Evolutionary conservation across 192 early-diverging fungal genomes (phyloP).

Genomic region (Rhizophagus prolifer): DNA sequence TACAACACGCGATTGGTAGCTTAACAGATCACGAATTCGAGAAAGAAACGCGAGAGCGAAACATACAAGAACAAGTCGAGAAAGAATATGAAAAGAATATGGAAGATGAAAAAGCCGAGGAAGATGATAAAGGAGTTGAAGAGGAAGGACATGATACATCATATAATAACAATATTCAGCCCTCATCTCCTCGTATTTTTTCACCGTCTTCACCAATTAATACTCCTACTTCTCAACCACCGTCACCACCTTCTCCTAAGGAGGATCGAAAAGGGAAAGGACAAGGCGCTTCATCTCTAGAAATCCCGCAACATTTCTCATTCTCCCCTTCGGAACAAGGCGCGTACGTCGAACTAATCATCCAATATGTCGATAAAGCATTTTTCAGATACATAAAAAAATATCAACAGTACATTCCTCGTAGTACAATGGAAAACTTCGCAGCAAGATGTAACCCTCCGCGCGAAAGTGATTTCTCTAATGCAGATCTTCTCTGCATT

Average conservation of each 20-base stretch:
- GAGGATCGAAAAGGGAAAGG: not conserved
- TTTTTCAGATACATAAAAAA: constrained; percentile 5
- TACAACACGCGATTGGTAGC: constrained; percentile 3
- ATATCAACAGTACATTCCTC: constrained; percentile 18
- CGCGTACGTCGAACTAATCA: constrained; percentile 14
- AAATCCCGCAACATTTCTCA: constrained; percentile 25
- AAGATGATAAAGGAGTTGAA: constrained; percentile 1
- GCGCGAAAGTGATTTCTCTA: not conserved
- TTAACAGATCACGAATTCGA: not conserved
- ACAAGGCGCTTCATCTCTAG: not conserved
- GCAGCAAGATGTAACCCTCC: constrained; percentile 8
- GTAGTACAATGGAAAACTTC: not conserved
- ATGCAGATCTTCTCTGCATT: not conserved
- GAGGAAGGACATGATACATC: not conserved
- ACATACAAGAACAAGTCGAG: not conserved
- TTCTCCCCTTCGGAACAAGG: constrained; percentile 19
- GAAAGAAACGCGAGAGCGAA: not conserved
- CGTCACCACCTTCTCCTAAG: too few species aligned
- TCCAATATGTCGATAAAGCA: constrained; percentile 8
- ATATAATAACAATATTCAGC: too few species aligned
- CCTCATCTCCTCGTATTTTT: too few species aligned
- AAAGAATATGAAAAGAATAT: not conserved
- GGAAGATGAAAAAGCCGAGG: not conserved
- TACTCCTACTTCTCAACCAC: too few species aligned
- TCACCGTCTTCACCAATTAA: not conserved